phyloP scores from a whole-genome alignment of 371 early-diverging fungal species.

The Mucor racemosus region DNA sequence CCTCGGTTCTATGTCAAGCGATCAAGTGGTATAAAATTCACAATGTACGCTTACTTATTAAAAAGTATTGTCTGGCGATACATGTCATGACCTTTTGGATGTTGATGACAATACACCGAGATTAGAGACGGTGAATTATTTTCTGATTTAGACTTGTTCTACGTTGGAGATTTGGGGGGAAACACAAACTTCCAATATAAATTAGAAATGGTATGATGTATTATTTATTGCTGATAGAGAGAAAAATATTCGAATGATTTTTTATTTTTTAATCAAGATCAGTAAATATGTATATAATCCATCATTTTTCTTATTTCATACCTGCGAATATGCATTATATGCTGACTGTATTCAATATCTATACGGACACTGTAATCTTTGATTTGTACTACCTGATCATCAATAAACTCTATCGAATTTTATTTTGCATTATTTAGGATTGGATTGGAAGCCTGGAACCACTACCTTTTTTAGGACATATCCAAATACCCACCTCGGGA shows the following conservation, averaged over 20 bases:
- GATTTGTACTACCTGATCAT: background rate
- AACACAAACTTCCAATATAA: background rate
- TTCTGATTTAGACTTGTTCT: background rate
- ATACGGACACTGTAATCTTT: background rate
- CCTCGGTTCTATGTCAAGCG: background rate
- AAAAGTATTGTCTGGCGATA: background rate
- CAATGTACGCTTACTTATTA: background rate
- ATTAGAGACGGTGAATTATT: background rate
- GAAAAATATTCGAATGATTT: background rate
- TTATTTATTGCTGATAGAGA: too few relatives aligned
- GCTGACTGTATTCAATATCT: too few relatives aligned
- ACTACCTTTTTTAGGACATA: too few relatives aligned
- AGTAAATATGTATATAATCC: background rate
- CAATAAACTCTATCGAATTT: too few relatives aligned
- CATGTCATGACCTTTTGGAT: background rate
- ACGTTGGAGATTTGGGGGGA: background rate
- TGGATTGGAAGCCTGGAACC: too few relatives aligned
- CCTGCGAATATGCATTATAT: too few relatives aligned
- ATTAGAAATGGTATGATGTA: background rate
- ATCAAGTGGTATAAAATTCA: background rate
- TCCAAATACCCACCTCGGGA: too few relatives aligned
- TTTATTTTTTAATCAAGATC: background rate
- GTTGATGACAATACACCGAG: background rate
- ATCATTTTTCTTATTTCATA: too few relatives aligned
- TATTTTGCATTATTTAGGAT: background rate